Evolutionary conservation across 2,329 filamentous ascomycete species (phyloP).

Genomic region (Botrytis aclada): DNA sequence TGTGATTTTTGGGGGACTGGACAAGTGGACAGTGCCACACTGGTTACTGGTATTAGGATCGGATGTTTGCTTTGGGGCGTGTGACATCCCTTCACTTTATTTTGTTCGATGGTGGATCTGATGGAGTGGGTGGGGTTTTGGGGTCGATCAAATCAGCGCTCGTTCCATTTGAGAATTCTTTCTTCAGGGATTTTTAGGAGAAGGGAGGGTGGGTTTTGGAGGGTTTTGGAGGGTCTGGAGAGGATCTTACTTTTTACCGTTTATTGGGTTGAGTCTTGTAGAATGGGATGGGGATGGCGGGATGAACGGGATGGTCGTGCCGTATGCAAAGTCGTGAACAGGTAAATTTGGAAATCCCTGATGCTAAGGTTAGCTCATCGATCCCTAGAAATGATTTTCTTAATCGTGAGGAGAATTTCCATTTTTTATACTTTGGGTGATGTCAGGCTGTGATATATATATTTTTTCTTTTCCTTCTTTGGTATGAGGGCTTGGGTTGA

Average conservation of each 20-base stretch:
- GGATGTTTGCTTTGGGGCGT: not conserved
- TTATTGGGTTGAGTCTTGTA: not conserved
- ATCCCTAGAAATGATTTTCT: not conserved
- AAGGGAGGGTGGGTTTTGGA: not conserved
- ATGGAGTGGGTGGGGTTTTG: not conserved
- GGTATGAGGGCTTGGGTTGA: not conserved
- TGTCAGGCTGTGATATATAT: not conserved
- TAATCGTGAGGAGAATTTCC: not conserved
- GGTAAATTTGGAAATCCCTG: not conserved
- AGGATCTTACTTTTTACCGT: conserved; percentile 4
- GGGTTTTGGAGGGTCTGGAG: not conserved
- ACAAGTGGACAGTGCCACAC: not conserved
- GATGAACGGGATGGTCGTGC: not conserved
- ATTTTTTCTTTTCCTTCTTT: not conserved
- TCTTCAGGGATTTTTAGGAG: not conserved
- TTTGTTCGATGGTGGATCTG: not conserved
- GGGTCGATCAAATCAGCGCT: conserved; percentile 10
- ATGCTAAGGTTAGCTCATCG: not conserved
- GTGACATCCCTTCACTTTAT: not conserved
- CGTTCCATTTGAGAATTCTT: not conserved
- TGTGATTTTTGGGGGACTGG: not conserved
- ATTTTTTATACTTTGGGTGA: conserved; percentile 4
- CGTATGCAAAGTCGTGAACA: not conserved
- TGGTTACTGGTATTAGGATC: too few relatives aligned
- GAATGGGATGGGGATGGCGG: not conserved